Evolutionary conservation across 2,329 filamentous ascomycete species (phyloP), one percentile per base, ranked within the genome.

Genomic region (Drechmeria coniospora): DNA sequence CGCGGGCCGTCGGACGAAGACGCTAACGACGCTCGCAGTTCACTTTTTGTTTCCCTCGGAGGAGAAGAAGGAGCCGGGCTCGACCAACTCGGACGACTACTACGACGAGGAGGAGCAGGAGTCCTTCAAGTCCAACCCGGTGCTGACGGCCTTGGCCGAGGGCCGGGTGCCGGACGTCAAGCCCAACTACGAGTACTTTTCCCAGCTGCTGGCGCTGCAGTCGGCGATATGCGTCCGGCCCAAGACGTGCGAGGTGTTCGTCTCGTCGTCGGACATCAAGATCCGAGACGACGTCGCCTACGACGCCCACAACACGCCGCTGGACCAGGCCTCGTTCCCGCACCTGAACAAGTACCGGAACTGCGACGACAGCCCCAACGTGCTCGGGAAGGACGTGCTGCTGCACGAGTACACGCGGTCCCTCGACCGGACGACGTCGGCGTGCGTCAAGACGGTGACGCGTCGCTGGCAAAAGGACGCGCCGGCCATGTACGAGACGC

Each of bases 111-210:
- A 56, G 27, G 53, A 56, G 36, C 53, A 55, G 31, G 53, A 56
- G 42, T 74, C 68, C 6, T 71, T 76, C 56, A 75, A 75, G 50
- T 65, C 68, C 32, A 72, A 77, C 46, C 61, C 68, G 4, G 68
- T 74, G n/a, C 53, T 77, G 34, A 64, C 61, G 31, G 71, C 72
- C 7, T 57, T 77, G 19, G 63, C 69, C 7, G 61, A 74, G 39
- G 60, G 61, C 14, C 56, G 63, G 16, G 56, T 73, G 21, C 68
- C 68, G 1, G 61, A 67, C 16, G 66, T 72, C 39, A 59, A 63
- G 38, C 67, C 67, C 26, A 73, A 73, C 49, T 74, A 72, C 38
- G 65, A 70, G 32, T 73, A 74, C 49, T 73, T 72, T 40, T 59
- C 60, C 8, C 60, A 65, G 42, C 61, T 73, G 4, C 49, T 74